phyloP scores from a whole-genome alignment of 208 protist genomes.

The Wallacemonas collosoma region DNA sequence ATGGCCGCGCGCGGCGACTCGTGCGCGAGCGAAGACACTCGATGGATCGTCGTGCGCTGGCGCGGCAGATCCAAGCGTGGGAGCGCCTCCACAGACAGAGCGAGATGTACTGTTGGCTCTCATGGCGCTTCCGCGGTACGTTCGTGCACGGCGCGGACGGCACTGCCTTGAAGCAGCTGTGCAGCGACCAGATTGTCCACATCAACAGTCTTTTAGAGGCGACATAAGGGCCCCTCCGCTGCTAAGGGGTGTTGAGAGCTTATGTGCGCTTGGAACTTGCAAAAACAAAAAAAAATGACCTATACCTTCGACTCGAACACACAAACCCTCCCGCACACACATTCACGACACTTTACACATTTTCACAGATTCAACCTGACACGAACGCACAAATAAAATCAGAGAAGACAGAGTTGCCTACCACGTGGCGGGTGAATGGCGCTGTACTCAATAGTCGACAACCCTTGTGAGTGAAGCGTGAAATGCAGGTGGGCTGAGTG shows the following conservation, averaged over 20 bases:
- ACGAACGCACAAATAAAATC: too few species aligned
- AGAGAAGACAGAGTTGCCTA: too few species aligned
- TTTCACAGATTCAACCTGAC: too few species aligned
- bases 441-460: too few species aligned
- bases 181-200: slow-evolving; percentile 34
- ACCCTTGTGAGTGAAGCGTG: too few species aligned
- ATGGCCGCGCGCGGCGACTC: slow-evolving; percentile 15
- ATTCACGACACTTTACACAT: too few species aligned
- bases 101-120: slow-evolving; percentile 88
- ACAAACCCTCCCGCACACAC: too few species aligned
- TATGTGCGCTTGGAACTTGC: too few species aligned
- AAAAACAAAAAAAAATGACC: slow-evolving; percentile 13
- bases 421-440: too few species aligned
- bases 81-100: slow-evolving; percentile 63
- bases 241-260: too few species aligned
- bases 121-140: slow-evolving; percentile 80
- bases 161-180: slow-evolving; percentile 38
- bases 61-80: slow-evolving; percentile 16
- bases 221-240: neutral
- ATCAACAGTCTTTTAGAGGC: neutral
- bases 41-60: neutral
- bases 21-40: neutral
- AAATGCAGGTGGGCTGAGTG: too few species aligned
- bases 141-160: slow-evolving; percentile 62
- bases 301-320: too few species aligned